These are phyloP conservation scores for Xylariaceae sp. DNA, from an alignment of 2,329 filamentous ascomycete genomes.

Conservation along the genomic window DNA sequence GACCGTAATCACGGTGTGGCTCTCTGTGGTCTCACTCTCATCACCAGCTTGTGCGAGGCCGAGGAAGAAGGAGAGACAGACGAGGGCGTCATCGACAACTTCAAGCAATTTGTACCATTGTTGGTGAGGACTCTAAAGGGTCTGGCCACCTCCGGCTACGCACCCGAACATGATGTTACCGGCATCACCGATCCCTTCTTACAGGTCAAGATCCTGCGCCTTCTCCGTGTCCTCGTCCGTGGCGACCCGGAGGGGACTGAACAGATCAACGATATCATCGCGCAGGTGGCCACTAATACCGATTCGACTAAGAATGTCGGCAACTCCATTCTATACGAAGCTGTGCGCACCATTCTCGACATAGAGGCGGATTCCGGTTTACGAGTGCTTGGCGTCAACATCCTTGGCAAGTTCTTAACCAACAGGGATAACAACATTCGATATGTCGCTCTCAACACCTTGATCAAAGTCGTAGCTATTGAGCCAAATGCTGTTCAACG, in stretches of 20 bases:
- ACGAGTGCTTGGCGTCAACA: conserved; percentile 93
- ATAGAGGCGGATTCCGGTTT: conserved; percentile 97
- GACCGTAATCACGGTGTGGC: conserved; percentile 96
- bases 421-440: conserved; percentile 99
- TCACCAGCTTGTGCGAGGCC: conserved; percentile 88
- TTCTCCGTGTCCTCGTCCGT: conserved; percentile 81
- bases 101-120: conserved; percentile 78
- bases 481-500: conserved; percentile 97
- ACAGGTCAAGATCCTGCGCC: conserved; percentile 89
- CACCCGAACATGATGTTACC: conserved; percentile 96
- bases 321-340: conserved; percentile 96
- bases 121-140: conserved; percentile 90
- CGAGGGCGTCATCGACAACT: conserved; percentile 85
- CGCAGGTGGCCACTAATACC: conserved; percentile 96
- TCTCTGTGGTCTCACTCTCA: conserved; percentile 85
- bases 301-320: conserved; percentile 98
- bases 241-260: conserved; percentile 88
- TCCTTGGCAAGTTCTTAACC: conserved; percentile 95
- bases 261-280: conserved; percentile 97
- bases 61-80: conserved; percentile 92
- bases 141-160: conserved; percentile 91
- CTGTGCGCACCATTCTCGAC: conserved; percentile 93
- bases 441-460: conserved; percentile 94
- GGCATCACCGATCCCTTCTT: conserved; percentile 97
- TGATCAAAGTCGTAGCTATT: conserved; percentile 97